Evolutionary conservation across 495 filamentous ascomycete species (phyloP).

Genomic region (Friedmanniomyces simplex): DNA sequence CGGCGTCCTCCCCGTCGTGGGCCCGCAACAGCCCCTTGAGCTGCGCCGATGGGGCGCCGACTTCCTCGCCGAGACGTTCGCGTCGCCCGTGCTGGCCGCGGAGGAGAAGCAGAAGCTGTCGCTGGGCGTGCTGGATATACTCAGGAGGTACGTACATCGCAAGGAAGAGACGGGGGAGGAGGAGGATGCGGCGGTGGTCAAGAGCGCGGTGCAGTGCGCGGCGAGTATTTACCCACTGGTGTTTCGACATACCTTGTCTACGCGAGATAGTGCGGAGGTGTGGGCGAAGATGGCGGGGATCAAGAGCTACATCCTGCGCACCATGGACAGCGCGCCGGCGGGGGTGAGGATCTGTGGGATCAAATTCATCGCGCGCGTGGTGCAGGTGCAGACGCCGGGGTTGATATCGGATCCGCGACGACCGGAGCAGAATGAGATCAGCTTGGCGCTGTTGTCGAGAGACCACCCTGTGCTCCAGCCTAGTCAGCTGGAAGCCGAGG

Average conservation of each 20-base stretch:
- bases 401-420: conserved; percentile 72
- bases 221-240: conserved; percentile 87
- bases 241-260: conserved; percentile 80
- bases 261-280: conserved; percentile 55
- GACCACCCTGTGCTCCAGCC: conserved; percentile 69
- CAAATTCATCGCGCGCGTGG: conserved; percentile 90
- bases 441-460: conserved; percentile 69
- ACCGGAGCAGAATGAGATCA: conserved; percentile 78
- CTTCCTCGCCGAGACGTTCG: conserved; percentile 92
- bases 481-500: conserved; percentile 78
- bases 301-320: conserved; percentile 73
- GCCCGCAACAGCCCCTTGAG: conserved; percentile 59
- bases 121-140: conserved; percentile 58
- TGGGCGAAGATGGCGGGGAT: conserved; percentile 86
- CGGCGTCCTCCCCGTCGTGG: conserved; percentile 80
- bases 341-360: conserved; percentile 85
- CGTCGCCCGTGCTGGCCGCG: conserved; percentile 62
- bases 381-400: conserved; percentile 82
- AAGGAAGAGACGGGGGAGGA: conserved; percentile 33
- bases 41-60: conserved; percentile 91
- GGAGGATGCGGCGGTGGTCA: conserved; percentile 65
- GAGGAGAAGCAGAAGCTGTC: conserved; percentile 68
- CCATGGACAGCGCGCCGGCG: conserved; percentile 73
- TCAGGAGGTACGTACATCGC: conserved; percentile 63
- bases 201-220: conserved; percentile 70